A percentile compares a stretch with the other conserved stretches of the same genome.
phyloP scores from a whole-genome alignment of 2,329 filamentous ascomycete genomes.

The Aspergillus terreus region DNA sequence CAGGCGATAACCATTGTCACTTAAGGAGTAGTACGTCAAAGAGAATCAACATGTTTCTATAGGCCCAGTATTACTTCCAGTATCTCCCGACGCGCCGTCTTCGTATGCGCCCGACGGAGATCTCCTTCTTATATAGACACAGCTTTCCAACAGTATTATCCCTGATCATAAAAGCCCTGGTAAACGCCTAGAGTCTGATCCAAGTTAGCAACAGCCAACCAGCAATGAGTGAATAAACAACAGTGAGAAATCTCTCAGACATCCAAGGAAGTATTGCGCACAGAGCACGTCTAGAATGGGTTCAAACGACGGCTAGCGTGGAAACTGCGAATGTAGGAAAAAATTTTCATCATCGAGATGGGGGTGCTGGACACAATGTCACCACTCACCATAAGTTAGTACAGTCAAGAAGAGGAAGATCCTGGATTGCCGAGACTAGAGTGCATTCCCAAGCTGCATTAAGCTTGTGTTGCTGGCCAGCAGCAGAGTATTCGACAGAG shows the following conservation, averaged over 20 bases:
- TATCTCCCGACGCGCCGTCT: too few species aligned
- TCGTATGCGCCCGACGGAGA: too few species aligned
- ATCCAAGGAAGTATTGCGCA: conserved; percentile 39
- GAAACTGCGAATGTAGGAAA: conserved; percentile 43
- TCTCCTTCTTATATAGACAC: too few species aligned
- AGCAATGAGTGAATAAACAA: neutral
- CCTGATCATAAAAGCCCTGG: neutral
- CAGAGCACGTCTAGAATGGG: conserved; percentile 32
- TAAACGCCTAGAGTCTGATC: neutral
- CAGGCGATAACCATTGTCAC: too few species aligned
- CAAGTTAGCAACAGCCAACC: conserved; percentile 1
- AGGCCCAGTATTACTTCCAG: too few species aligned
- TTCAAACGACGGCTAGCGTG: conserved; percentile 37
- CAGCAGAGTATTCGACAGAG: neutral
- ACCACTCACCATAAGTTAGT: neutral
- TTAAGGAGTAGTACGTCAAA: too few species aligned
- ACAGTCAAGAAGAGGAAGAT: neutral
- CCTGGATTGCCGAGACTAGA: too few species aligned
- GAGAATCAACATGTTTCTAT: too few species aligned
- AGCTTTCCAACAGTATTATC: too few species aligned
- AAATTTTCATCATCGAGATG: conserved; percentile 36
- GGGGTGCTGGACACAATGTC: neutral
- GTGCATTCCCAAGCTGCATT: conserved; percentile 2
- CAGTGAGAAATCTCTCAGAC: conserved; percentile 23
- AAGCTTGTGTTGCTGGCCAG: neutral